These are phyloP conservation scores for Domatiomyces catenatus DNA, from an alignment of 2,329 filamentous ascomycete genomes.

Conservation along the genomic window DNA sequence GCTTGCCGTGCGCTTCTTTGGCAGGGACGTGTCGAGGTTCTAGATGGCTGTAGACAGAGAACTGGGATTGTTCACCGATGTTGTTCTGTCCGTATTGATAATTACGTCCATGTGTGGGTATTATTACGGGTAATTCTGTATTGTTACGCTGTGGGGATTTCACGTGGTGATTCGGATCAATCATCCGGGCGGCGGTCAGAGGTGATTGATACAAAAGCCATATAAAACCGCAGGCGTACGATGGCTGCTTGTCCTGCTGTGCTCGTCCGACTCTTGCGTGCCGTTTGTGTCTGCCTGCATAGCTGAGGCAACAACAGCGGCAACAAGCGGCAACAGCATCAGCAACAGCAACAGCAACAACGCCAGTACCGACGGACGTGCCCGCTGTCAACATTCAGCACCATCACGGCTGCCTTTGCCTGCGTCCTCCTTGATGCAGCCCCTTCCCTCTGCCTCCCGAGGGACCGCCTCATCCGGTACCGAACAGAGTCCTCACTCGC, in stretches of 20 bases:
- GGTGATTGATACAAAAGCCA: too few species aligned
- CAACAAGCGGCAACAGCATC: not conserved
- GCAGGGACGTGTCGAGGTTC: conserved; percentile 30
- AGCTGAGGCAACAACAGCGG: not conserved
- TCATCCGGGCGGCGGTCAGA: not conserved
- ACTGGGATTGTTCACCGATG: too few species aligned
- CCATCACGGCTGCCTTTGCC: not conserved
- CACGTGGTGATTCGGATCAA: too few species aligned
- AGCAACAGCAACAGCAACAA: conserved; percentile 8
- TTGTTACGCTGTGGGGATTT: too few species aligned
- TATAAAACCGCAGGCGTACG: too few species aligned
- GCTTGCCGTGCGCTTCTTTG: conserved; percentile 29
- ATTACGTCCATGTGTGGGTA: too few species aligned
- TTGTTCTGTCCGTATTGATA: too few species aligned
- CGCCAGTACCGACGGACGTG: not conserved
- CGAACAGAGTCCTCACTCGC: conserved; percentile 3
- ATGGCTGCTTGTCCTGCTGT: not conserved
- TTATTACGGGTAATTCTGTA: too few species aligned
- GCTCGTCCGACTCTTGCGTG: conserved; percentile 16
- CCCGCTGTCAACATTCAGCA: too few species aligned
- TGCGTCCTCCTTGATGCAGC: conserved; percentile 11
- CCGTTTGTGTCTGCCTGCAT: conserved; percentile 14
- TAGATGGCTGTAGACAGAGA: conserved; percentile 9
- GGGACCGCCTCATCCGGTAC: conserved; percentile 6
- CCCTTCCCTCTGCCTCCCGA: conserved; percentile 14